Evolutionary conservation across 495 filamentous ascomycete genomes (phyloP), one percentile per base, ranked within the genome.

Genomic region (Evansstolkia leycettana): DNA sequence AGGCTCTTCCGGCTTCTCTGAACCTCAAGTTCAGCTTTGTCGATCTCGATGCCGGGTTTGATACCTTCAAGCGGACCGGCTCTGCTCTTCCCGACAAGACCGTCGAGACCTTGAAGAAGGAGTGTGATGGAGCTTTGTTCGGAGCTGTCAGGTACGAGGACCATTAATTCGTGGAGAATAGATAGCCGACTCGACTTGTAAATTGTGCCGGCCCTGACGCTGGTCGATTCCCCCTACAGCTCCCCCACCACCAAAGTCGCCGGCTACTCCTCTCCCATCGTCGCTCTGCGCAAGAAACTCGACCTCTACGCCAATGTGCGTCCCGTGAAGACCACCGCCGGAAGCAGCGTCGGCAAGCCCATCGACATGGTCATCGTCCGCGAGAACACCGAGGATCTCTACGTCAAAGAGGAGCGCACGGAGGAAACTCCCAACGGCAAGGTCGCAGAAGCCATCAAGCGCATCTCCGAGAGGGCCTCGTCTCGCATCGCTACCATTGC

Each of bases 341-440:
- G 62, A 28, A 57, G 51, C 47, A 60, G 54, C 52, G 59, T 65
- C 25, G 69, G 67, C 35, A 63, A 60, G 14, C 76, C 81, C 35
- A 86, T 96, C 52, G 90, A 98, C 65, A 76, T 98, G 48, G 90
- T 98, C 52, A 98, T 95, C 45, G 90, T 96, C 36, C 82, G 90
- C 39, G 90, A 98, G 62, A 98, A 98, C 66, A 98, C 90, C 35
- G 90, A 98, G 65, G 90, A 96, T 51, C 69, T 98, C 17, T 98
- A 98, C 70, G 92, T 98, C 41, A 98, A 98, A 67, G 86, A 96
- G 60, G 90, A 98, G 65, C 69, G 63, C 50, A 95, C 86, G 16
- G 73, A 70, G 55, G 73, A 82, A 14, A 74, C 69, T 29, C 69
- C 76, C 37, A 62, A 67, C 17, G 80, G 84, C 54, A 85, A 84